Base-by-base conservation (phyloP, 75 land plant species). In the Sequoiadendron giganteum region DNA sequence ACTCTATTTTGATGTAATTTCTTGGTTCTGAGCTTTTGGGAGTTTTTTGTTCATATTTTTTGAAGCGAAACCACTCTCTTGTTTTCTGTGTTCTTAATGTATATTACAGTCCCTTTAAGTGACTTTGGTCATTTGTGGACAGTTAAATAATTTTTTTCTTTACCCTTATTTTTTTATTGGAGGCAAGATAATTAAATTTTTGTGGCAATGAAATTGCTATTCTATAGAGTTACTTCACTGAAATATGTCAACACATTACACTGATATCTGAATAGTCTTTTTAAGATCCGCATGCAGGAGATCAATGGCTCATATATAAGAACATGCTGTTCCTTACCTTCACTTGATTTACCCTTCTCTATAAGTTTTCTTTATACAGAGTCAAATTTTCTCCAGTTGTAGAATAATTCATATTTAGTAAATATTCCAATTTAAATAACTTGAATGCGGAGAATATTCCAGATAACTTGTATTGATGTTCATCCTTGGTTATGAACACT, bases 191-290 rank as follows among this genome's bases (percentile, higher is more conserved):
- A 1, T 86, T 34, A 6, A 65, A 30, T 85, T 45, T 85, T 32
- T 85, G 56, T 38, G 36, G 47, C 47, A 58, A 32, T 14, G 56
- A 32, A 15, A 43, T 18, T 85, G 28, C 54, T 48, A 85, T 85
- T 86, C 83, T 73, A 15, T 73, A 45, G 85, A 79, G 54, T 40
- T n/a, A 85, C 54, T 39, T 58, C 25, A 58, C 21, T 58, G 65
- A 58, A 58, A 58, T 58, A 58, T 58, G 65, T 18, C 5, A 6
- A 5, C 16, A 5, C 65, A 58, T 58, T 25, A 58, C 65, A 58
- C 25, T 0, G 25, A 58, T 25, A 65, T 65, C 70, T 25, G 70
- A 65, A 25, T 65, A 5, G 9, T 65, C 70, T 25, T 65, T 61
- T 65, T 21, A 65, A 65, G 70, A 25, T 65, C 70, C 70, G 28